These are phyloP conservation scores for Aspergillus pseudoglaucus DNA, from an alignment of 2,329 filamentous ascomycete genomes.

Conservation along the genomic window DNA sequence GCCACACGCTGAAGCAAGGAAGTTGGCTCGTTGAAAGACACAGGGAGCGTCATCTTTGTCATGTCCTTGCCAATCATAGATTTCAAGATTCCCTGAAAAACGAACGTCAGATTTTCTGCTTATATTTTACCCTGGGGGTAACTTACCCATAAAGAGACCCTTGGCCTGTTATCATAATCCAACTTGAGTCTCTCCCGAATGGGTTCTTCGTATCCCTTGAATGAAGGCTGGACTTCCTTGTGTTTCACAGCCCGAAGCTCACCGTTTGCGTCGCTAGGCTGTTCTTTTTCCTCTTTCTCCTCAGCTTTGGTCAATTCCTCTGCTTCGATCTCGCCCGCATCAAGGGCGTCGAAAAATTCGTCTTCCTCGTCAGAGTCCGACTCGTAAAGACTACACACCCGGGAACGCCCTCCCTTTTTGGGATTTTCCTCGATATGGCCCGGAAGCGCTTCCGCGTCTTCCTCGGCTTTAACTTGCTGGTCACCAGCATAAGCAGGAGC, in stretches of 20 bases:
- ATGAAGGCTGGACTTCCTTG: conserved; percentile 67
- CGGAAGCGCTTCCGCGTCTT: conserved; percentile 7
- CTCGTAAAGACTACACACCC: conserved; percentile 66
- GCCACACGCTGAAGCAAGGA: conserved; percentile 89
- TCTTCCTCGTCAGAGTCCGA: conserved; percentile 69
- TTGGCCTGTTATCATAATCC: conserved; percentile 86
- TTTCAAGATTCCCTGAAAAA: conserved; percentile 76
- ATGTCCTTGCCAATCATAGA: conserved; percentile 99
- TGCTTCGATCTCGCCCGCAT: conserved; percentile 77
- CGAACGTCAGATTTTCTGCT: not conserved
- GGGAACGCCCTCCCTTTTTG: conserved; percentile 60
- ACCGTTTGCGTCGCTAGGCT: conserved; percentile 31
- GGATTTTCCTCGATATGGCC: conserved; percentile 27
- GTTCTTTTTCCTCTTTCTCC: conserved; percentile 42
- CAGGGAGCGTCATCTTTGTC: conserved; percentile 98
- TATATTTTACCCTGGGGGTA: conserved; percentile 2
- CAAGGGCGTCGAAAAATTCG: conserved; percentile 96
- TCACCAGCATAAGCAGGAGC: conserved; percentile 34
- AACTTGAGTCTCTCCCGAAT: conserved; percentile 73
- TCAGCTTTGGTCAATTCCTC: conserved; percentile 53
- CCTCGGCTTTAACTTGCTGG: conserved; percentile 14
- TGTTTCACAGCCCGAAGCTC: conserved; percentile 45
- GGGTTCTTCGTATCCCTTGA: conserved; percentile 86
- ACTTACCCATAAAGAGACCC: conserved; percentile 90
- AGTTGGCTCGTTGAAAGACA: conserved; percentile 97